Evolutionary conservation across 2,329 filamentous ascomycete genomes (phyloP).

Genomic region (Aspergillus ochraceus): DNA sequence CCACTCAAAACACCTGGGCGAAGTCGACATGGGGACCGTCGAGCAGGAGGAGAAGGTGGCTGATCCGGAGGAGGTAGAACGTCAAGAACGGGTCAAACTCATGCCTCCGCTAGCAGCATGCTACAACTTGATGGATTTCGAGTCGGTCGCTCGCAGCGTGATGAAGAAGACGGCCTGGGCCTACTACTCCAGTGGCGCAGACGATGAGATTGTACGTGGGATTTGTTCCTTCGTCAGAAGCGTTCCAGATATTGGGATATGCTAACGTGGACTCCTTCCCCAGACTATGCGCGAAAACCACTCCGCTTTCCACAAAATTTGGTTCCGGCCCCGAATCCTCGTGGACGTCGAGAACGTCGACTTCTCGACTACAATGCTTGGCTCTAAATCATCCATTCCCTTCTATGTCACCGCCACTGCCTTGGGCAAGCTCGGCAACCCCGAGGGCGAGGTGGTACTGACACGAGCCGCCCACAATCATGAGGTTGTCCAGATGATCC

Average conservation of each 20-base stretch:
- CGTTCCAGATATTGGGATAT: not conserved
- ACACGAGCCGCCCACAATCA: slow-evolving; percentile 82
- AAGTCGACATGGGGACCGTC: slow-evolving; percentile 83
- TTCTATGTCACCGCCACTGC: slow-evolving; percentile 98
- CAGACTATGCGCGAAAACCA: slow-evolving; percentile 96
- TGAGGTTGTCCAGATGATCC: slow-evolving; percentile 96
- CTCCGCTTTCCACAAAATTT: slow-evolving; percentile 91
- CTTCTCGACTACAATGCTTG: slow-evolving; percentile 89
- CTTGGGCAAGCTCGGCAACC: slow-evolving; percentile 89
- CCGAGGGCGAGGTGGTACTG: slow-evolving; percentile 89
- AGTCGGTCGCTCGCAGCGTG: slow-evolving; percentile 80
- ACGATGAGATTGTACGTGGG: slow-evolving; percentile 76
- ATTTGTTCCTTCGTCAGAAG: slow-evolving; percentile 12
- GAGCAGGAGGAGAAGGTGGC: slow-evolving; percentile 64
- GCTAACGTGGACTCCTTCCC: not conserved
- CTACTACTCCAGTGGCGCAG: slow-evolving; percentile 92
- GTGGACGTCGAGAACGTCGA: slow-evolving; percentile 88
- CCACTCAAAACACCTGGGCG: slow-evolving; percentile 81
- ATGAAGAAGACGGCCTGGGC: slow-evolving; percentile 99
- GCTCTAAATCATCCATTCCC: slow-evolving; percentile 77
- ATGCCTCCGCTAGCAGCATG: slow-evolving; percentile 84
- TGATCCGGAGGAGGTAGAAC: slow-evolving; percentile 70
- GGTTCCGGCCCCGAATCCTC: slow-evolving; percentile 89
- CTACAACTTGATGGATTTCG: slow-evolving; percentile 94
- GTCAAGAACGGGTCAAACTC: slow-evolving; percentile 69